Evolutionary conservation across 305 asterid species (phyloP).

Genomic region (Solanum hybrid): DNA sequence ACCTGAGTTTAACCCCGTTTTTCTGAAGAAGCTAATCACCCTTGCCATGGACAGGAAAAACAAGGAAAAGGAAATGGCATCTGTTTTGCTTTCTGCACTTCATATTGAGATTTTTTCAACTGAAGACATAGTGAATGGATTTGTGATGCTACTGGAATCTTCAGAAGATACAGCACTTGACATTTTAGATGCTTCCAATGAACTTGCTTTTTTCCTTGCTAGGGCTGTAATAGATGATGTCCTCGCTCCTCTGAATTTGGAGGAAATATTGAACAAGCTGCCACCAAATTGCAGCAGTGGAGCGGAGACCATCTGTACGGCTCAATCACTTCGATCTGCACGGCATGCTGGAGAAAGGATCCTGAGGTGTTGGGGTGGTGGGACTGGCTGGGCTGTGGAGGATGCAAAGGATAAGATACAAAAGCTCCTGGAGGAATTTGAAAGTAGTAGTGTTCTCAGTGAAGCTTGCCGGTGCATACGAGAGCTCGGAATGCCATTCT

Average conservation of each 20-base stretch:
- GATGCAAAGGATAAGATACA: slow-evolving; percentile 94
- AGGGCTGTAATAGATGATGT: slow-evolving; percentile 88
- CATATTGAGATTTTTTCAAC: slow-evolving; percentile 78
- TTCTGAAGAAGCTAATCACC: slow-evolving; percentile 75
- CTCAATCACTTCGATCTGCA: slow-evolving; percentile 73
- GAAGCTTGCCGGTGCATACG: slow-evolving; percentile 95
- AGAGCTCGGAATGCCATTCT: slow-evolving; percentile 85
- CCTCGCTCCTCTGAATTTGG: slow-evolving; percentile 78
- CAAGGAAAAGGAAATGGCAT: slow-evolving; percentile 95
- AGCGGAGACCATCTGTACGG: slow-evolving; percentile 53
- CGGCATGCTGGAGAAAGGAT: slow-evolving; percentile 98
- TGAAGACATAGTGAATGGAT: slow-evolving; percentile 81
- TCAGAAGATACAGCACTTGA: slow-evolving; percentile 92
- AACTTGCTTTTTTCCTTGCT: slow-evolving; percentile 79
- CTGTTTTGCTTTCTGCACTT: slow-evolving; percentile 80
- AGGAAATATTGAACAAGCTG: slow-evolving; percentile 51
- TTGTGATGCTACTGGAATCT: slow-evolving; percentile 72
- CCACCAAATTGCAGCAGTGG: slow-evolving; percentile 63
- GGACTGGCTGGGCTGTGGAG: slow-evolving; percentile 98
- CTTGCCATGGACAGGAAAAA: slow-evolving; percentile 91
- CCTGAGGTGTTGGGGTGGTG: slow-evolving; percentile 98
- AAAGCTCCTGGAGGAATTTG: slow-evolving; percentile 91
- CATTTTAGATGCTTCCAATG: slow-evolving; percentile 80
- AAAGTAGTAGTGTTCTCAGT: slow-evolving; percentile 72
- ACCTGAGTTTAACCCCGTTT: slow-evolving; percentile 65